These are phyloP conservation scores for Lasiosphaeria hispida DNA, from an alignment of 495 filamentous ascomycete species.

Conservation along the genomic window DNA sequence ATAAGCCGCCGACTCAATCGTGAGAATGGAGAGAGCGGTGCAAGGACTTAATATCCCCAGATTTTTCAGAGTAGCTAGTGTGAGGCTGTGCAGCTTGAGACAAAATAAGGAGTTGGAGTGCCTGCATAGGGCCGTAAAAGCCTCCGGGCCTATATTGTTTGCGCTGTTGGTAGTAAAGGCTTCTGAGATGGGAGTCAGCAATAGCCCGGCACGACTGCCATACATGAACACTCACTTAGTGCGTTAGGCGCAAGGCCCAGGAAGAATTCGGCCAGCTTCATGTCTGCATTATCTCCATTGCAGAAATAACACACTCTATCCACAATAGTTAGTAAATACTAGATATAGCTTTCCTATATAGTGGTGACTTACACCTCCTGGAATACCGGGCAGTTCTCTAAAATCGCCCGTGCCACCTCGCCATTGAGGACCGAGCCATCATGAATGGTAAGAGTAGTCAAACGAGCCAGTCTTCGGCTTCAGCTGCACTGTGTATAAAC, in stretches of 20 bases:
- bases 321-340: constrained; percentile 1
- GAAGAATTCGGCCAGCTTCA: constrained; percentile 58
- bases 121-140: constrained; percentile 55
- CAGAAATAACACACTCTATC: constrained; percentile 47
- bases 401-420: constrained; percentile 52
- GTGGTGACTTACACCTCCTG: constrained; percentile 43
- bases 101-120: constrained; percentile 57
- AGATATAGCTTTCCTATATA: background rate
- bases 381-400: constrained; percentile 59
- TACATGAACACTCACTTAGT: constrained; percentile 33
- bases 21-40: constrained; percentile 48
- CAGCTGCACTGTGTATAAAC: constrained; percentile 35
- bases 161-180: constrained; percentile 56
- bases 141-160: constrained; percentile 50
- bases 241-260: constrained; percentile 54
- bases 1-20: background rate
- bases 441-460: constrained; percentile 52
- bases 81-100: constrained; percentile 54
- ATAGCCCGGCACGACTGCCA: background rate
- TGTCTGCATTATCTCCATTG: constrained; percentile 45
- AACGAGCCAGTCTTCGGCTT: constrained; percentile 30
- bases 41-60: constrained; percentile 51
- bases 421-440: constrained; percentile 56
- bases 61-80: constrained; percentile 41
- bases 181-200: constrained; percentile 35